Evolutionary conservation across 495 filamentous ascomycete species (phyloP).

Genomic region (Penicillium atrosanguineum): DNA sequence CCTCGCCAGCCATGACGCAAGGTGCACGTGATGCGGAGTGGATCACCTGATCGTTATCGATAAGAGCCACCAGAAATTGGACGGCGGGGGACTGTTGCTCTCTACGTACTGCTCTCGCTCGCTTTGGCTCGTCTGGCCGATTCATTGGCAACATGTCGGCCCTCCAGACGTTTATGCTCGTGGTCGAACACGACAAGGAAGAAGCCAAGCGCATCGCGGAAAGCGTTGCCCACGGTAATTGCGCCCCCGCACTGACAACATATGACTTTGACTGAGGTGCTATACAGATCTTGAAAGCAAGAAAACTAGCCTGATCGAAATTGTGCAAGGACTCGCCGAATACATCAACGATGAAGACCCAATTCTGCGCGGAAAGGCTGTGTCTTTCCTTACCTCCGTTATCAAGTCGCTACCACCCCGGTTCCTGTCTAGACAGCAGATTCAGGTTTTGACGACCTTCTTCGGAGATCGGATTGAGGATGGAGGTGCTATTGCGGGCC

Average conservation of each 20-base stretch:
- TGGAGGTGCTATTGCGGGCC: constrained; percentile 51
- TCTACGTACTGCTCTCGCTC: constrained; percentile 8
- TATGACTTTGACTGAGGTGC: constrained; percentile 12
- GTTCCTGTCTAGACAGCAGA: constrained; percentile 65
- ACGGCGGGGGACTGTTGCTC: constrained; percentile 12
- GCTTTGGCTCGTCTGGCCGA: constrained; percentile 15
- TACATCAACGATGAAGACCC: constrained; percentile 71
- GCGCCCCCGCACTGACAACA: constrained; percentile 19
- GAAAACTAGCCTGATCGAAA: constrained; percentile 60
- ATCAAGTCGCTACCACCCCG: constrained; percentile 56
- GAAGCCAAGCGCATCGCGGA: constrained; percentile 59
- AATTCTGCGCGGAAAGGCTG: constrained; percentile 60
- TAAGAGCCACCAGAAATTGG: constrained; percentile 25
- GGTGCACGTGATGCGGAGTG: constrained; percentile 21
- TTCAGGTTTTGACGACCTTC: constrained; percentile 58
- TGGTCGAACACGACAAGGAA: constrained; percentile 59
- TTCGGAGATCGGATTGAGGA: constrained; percentile 62
- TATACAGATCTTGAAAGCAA: constrained; percentile 58
- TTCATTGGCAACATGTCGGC: constrained; percentile 53
- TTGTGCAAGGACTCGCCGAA: constrained; percentile 66
- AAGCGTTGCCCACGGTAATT: constrained; percentile 54
- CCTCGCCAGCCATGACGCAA: constrained; percentile 24
- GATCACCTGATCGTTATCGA: constrained; percentile 29
- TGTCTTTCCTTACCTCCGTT: constrained; percentile 66
- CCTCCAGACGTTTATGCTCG: constrained; percentile 63